A percentile compares a stretch with the other conserved stretches of the same genome.
Evolutionary conservation across 495 filamentous ascomycete species (phyloP).

Genomic region (Echria macrotheca): DNA sequence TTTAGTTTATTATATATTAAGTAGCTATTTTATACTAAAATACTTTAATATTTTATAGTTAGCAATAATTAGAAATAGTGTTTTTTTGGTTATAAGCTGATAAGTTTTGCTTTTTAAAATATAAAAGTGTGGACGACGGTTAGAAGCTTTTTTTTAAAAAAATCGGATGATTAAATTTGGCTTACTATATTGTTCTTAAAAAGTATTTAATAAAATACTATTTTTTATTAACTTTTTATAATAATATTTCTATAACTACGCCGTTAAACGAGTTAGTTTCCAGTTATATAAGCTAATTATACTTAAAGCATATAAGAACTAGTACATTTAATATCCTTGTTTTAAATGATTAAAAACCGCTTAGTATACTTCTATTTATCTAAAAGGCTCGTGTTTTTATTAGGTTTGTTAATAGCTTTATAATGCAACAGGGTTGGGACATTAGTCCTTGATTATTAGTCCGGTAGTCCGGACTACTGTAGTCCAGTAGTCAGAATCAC

Average conservation of each 20-base stretch:
- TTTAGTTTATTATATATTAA: no score
- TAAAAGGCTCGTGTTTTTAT: neutral
- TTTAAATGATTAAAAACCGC: neutral
- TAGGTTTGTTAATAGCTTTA: conserved; percentile 1
- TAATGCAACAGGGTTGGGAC: no score
- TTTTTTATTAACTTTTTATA: neutral
- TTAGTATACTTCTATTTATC: neutral
- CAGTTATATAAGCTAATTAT: neutral
- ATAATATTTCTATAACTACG: neutral
- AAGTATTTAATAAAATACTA: neutral
- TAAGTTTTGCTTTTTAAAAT: no score
- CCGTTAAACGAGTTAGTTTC: neutral
- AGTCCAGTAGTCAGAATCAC: no score
- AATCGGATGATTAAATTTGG: neutral
- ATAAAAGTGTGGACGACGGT: no score
- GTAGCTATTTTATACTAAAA: no score
- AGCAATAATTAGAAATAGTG: no score
- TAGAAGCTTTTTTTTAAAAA: no score
- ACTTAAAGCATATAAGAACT: neutral
- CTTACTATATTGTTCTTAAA: neutral
- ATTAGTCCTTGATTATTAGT: no score
- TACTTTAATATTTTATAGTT: no score
- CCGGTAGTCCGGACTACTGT: no score
- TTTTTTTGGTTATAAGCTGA: no score
- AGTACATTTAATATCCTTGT: neutral